phyloP scores from a whole-genome alignment of 768 basidiomycete genomes.

The Hericium erinaceus region DNA sequence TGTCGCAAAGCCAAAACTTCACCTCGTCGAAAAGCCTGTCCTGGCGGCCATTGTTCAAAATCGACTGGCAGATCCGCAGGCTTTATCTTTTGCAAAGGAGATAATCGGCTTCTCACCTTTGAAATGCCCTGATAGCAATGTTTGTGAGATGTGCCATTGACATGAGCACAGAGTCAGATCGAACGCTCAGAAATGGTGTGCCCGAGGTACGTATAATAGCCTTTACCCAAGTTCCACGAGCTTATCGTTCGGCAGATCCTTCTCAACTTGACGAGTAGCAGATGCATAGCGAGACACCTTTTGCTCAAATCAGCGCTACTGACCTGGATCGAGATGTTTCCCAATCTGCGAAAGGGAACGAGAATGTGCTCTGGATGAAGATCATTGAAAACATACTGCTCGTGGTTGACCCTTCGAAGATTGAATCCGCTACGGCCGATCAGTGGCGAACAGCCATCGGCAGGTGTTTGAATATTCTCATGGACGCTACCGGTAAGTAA shows the following conservation, averaged over 20 bases:
- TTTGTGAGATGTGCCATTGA: neutral
- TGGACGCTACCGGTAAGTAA: constrained; percentile 22
- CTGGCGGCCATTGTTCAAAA: constrained; percentile 54
- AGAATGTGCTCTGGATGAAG: constrained; percentile 52
- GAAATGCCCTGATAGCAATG: constrained; percentile 29
- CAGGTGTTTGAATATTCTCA: constrained; percentile 39
- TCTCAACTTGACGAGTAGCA: constrained; percentile 62
- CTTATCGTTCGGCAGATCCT: constrained; percentile 39
- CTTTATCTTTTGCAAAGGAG: constrained; percentile 20
- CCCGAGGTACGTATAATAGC: constrained; percentile 47
- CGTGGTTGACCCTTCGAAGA: constrained; percentile 37
- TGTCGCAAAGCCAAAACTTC: constrained; percentile 24
- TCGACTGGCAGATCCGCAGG: constrained; percentile 33
- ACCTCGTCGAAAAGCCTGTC: constrained; percentile 66
- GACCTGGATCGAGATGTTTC: constrained; percentile 77
- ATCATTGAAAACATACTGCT: constrained; percentile 57
- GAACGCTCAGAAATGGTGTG: constrained; percentile 42
- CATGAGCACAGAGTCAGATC: constrained; percentile 42
- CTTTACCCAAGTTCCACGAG: neutral
- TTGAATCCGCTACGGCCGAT: constrained; percentile 44
- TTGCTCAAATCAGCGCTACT: constrained; percentile 65
- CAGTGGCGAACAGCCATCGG: constrained; percentile 53
- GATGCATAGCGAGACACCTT: constrained; percentile 60
- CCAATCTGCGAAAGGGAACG: constrained; percentile 22
- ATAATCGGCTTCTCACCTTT: constrained; percentile 26